Conservation (phyloP, 2,329 filamentous ascomycete species). For the Beauveria brongniartii region DNA sequence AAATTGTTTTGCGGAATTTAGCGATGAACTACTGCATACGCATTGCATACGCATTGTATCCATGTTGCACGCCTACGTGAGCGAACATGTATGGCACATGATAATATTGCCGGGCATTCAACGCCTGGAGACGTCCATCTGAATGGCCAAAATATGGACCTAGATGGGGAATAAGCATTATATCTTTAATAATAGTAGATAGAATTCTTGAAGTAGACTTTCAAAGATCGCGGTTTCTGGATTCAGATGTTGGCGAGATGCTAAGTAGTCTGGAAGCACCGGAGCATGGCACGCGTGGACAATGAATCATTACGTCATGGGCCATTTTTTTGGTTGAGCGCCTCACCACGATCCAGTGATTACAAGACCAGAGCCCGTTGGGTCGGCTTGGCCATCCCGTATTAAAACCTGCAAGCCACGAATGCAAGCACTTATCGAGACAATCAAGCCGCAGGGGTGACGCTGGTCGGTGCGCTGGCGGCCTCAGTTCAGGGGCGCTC, state of each 20-base stretch:
- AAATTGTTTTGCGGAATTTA: not conserved
- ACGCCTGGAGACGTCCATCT: not conserved
- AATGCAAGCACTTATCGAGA: constrained; percentile 1
- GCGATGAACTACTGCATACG: not conserved
- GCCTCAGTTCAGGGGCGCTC: not conserved
- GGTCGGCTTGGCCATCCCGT: not conserved
- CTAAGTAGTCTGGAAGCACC: not conserved
- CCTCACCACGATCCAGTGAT: not conserved
- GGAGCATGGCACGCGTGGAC: not conserved
- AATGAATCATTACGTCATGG: not conserved
- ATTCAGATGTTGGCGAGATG: not conserved
- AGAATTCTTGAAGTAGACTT: too few species aligned
- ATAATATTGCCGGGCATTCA: not conserved
- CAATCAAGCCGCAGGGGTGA: not conserved
- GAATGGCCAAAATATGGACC: not conserved
- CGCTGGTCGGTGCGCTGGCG: not conserved
- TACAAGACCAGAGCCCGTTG: not conserved
- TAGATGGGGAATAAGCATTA: not conserved
- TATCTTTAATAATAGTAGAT: too few species aligned
- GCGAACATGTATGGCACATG: not conserved
- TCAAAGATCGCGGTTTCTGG: too few species aligned
- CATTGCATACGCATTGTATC: not conserved
- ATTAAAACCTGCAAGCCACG: not conserved
- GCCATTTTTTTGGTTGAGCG: not conserved
- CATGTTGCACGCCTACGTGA: not conserved